Conservation (phyloP, 208 protist species). For the Trypanosoma cruzi region DNA sequence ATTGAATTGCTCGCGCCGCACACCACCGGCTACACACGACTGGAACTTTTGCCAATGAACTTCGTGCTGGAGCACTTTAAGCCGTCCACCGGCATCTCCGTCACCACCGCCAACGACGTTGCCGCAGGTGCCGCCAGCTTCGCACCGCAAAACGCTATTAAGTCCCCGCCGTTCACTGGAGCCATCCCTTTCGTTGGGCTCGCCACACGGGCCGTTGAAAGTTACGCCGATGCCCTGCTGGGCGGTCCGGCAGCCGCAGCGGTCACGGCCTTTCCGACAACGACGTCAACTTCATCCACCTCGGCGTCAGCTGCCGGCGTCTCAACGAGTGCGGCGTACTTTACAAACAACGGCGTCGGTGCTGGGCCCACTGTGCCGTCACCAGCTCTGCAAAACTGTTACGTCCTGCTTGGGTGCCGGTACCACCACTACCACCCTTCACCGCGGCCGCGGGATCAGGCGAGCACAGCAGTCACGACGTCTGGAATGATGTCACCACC, state of each 20-base stretch:
- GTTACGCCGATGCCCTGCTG: constrained; percentile 21
- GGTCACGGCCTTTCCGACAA: neutral
- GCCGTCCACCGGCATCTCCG: constrained; percentile 8
- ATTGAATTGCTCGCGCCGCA: constrained; percentile 27
- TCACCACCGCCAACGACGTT: neutral
- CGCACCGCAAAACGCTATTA: neutral
- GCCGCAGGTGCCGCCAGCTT: neutral
- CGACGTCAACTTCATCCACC: neutral
- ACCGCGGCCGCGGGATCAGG: neutral
- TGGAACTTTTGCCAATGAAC: constrained; percentile 50
- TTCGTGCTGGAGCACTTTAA: constrained; percentile 53
- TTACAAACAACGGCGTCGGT: neutral
- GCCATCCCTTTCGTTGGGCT: constrained; percentile 35
- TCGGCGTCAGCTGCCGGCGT: neutral
- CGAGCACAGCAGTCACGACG: neutral
- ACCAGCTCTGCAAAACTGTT: constrained; percentile 8
- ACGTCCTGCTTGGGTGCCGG: constrained; percentile 28
- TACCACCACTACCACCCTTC: neutral
- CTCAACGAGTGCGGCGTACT: neutral
- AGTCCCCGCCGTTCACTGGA: constrained; percentile 13
- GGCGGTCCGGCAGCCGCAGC: neutral
- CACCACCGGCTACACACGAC: constrained; percentile 31
- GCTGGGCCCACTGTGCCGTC: neutral
- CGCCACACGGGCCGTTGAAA: constrained; percentile 27
- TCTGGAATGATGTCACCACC: neutral